Evolutionary conservation across 1,284 basidiomycete species (phyloP).

Genomic region (Puccinia coronata): DNA sequence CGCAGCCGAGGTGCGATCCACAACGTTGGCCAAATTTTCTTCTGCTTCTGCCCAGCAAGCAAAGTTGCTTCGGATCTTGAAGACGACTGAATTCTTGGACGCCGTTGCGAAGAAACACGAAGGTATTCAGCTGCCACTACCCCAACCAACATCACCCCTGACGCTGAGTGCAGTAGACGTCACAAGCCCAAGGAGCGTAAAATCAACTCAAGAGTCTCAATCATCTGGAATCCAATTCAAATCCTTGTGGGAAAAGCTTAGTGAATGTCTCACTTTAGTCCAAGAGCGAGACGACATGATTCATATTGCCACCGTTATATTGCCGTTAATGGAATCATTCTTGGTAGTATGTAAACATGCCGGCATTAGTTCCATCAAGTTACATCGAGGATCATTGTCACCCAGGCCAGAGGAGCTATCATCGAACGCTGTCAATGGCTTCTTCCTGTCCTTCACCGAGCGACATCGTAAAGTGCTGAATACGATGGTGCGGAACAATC

Average conservation of each 20-base stretch:
- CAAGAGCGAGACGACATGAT: conserved; percentile 79
- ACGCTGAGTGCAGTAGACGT: conserved; percentile 53
- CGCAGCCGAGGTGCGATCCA: conserved; percentile 46
- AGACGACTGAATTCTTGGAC: conserved; percentile 95
- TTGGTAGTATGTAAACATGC: conserved; percentile 99
- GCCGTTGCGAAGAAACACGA: conserved; percentile 65
- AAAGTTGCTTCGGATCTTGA: conserved; percentile 84
- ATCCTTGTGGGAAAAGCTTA: conserved; percentile 80
- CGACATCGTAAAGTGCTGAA: conserved; percentile 92
- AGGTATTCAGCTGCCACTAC: conserved; percentile 52
- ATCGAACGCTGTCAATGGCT: conserved; percentile 69
- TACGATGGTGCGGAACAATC: too few species aligned
- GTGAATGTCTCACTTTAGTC: conserved; percentile 78
- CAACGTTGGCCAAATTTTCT: conserved; percentile 74
- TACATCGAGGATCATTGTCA: conserved; percentile 62
- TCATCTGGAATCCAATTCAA: conserved; percentile 79
- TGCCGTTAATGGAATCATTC: conserved; percentile 88
- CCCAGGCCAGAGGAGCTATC: conserved; percentile 68
- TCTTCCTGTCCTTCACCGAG: conserved; percentile 94
- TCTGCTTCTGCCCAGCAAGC: conserved; percentile 88
- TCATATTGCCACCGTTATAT: conserved; percentile 81
- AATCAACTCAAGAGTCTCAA: conserved; percentile 55
- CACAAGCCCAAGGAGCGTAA: conserved; percentile 56
- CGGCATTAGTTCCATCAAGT: conserved; percentile 57
- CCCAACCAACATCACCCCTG: too few species aligned